Conservation (phyloP, 768 basidiomycete species). For the Pluteus cervinus region DNA sequence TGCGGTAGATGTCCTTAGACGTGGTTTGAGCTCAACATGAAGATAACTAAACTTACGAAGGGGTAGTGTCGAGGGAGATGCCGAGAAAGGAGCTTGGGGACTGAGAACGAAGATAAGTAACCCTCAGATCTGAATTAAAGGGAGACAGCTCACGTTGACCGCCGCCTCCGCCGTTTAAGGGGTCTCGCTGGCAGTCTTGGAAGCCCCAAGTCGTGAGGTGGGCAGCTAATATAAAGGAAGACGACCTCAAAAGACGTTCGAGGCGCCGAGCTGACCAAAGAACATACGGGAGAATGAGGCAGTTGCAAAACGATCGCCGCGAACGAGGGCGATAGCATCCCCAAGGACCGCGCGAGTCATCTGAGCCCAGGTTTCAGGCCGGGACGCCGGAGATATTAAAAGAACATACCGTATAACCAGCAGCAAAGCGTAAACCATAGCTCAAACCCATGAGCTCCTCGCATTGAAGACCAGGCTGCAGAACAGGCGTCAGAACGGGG, state of each 20-base stretch:
- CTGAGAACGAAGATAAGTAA: slow-evolving; percentile 11
- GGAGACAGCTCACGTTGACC: slow-evolving; percentile 24
- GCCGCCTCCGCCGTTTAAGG: slow-evolving; percentile 31
- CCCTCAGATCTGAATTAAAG: neutral
- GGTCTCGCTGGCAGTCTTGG: slow-evolving; percentile 39
- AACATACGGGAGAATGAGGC: slow-evolving; percentile 42
- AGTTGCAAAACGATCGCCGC: slow-evolving; percentile 50
- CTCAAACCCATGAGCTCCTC: slow-evolving; percentile 26
- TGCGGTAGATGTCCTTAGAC: slow-evolving; percentile 20
- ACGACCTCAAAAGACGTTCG: neutral
- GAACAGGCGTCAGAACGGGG: slow-evolving; percentile 4
- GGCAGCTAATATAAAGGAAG: slow-evolving; percentile 20
- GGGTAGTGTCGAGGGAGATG: slow-evolving; percentile 37
- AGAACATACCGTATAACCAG: slow-evolving; percentile 44
- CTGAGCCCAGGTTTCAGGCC: slow-evolving; percentile 9
- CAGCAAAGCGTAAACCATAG: slow-evolving; percentile 32
- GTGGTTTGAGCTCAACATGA: neutral
- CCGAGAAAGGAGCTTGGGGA: slow-evolving; percentile 39
- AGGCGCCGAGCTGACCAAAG: neutral
- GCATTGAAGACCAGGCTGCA: slow-evolving; percentile 24
- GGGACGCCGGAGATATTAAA: neutral
- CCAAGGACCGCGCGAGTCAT: slow-evolving; percentile 44
- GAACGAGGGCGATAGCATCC: slow-evolving; percentile 47
- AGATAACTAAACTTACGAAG: slow-evolving; percentile 20
- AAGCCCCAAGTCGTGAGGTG: slow-evolving; percentile 49